Percentiles rank a stretch among this genome's conserved stretches.
These are phyloP conservation scores for Diaporthe citrichinensis DNA, from an alignment of 2,329 filamentous ascomycete genomes.

Conservation along the genomic window DNA sequence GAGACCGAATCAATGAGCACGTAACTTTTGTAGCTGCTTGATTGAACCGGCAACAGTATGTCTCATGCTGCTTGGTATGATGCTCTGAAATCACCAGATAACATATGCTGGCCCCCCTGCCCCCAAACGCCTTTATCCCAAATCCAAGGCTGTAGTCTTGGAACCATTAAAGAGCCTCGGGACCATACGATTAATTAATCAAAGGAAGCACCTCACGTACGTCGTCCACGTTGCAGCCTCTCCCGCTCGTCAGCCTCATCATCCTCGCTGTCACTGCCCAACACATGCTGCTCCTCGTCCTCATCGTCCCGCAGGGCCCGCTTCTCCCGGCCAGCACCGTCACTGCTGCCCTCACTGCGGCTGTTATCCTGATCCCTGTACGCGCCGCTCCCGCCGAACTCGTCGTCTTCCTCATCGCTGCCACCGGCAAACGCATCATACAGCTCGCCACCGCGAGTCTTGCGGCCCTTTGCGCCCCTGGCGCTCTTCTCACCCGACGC, in stretches of 20 bases:
- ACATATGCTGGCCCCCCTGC: not conserved
- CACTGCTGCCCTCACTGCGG: constrained; percentile 41
- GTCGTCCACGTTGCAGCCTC: constrained; percentile 44
- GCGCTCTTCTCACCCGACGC: constrained; percentile 59
- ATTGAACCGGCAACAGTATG: not conserved
- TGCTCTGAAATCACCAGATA: constrained; percentile 24
- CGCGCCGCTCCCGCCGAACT: constrained; percentile 55
- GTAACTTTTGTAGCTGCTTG: not conserved
- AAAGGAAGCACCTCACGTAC: constrained; percentile 18
- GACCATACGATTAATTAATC: not conserved
- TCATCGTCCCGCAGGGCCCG: constrained; percentile 45
- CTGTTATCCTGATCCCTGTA: constrained; percentile 48
- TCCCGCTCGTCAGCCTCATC: constrained; percentile 55
- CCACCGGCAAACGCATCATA: constrained; percentile 98
- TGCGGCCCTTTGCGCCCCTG: constrained; percentile 59
- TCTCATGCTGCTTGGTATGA: not conserved
- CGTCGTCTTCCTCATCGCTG: constrained; percentile 73
- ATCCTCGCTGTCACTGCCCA: constrained; percentile 63
- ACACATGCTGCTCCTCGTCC: constrained; percentile 61
- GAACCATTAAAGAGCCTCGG: constrained; percentile 10
- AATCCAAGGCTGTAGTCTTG: not conserved
- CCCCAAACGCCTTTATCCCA: constrained; percentile 23
- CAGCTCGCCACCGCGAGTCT: constrained; percentile 84
- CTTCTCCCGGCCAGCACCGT: constrained; percentile 51
- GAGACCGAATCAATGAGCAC: not conserved